Percentiles rank a stretch among this genome's conserved stretches.
Conservation (phyloP, 306 rosid genomes). For the Datisca glomerata region DNA sequence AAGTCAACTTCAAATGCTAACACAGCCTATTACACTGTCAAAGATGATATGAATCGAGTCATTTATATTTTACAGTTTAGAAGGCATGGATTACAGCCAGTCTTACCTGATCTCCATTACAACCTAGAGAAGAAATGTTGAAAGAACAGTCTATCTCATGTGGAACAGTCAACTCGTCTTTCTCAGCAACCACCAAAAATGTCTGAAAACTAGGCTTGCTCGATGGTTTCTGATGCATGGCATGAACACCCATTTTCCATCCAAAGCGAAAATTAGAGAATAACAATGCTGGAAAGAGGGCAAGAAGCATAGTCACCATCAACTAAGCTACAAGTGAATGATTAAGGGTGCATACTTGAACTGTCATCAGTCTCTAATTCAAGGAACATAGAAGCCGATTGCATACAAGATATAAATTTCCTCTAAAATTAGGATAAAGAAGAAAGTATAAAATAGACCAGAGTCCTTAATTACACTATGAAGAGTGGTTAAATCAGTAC, state of each 20-base stretch:
- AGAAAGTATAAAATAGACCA: too few relatives aligned
- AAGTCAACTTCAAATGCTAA: too few relatives aligned
- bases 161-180: conserved; percentile 41
- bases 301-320: too few relatives aligned
- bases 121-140: conserved; percentile 32
- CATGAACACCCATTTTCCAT: conserved; percentile 74
- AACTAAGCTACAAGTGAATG: too few relatives aligned
- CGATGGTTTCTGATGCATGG: conserved; percentile 54
- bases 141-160: conserved; percentile 49
- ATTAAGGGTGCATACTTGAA: background rate
- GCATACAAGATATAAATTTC: too few relatives aligned
- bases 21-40: too few relatives aligned
- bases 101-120: conserved; percentile 60
- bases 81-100: background rate
- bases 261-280: conserved; percentile 74
- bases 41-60: too few relatives aligned
- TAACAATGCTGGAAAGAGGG: conserved; percentile 50
- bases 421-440: too few relatives aligned
- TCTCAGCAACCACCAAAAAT: conserved; percentile 73
- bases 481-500: conserved; percentile 45
- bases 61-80: too few relatives aligned
- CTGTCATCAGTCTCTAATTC: conserved; percentile 1
- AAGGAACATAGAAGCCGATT: background rate
- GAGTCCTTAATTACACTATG: too few relatives aligned
- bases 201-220: conserved; percentile 64